phyloP scores from a whole-genome alignment of 495 filamentous ascomycete species.

The Neurospora sp. region DNA sequence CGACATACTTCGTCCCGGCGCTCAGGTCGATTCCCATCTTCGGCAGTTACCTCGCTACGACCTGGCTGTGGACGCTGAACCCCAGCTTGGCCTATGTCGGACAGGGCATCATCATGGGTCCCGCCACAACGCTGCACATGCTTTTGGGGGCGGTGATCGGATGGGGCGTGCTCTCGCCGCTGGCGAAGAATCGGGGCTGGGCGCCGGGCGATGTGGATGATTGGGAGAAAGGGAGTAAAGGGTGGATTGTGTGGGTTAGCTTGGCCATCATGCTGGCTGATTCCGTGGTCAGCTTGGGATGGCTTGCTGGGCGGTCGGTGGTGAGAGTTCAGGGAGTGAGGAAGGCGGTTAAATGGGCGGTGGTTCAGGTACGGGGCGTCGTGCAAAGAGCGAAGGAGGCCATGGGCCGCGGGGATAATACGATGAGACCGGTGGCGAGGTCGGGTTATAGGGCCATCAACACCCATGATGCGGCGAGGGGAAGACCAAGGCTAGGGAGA shows the following conservation, averaged over 20 bases:
- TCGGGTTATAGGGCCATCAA: slow-evolving; percentile 5
- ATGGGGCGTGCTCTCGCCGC: slow-evolving; percentile 83
- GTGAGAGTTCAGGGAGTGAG: not conserved
- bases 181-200: slow-evolving; percentile 81
- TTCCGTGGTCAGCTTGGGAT: slow-evolving; percentile 76
- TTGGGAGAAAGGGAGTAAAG: slow-evolving; percentile 87
- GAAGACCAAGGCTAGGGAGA: not conserved
- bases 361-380: not conserved
- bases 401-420: not conserved
- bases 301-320: slow-evolving; percentile 51
- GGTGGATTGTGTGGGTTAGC: slow-evolving; percentile 96
- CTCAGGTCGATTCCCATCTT: slow-evolving; percentile 79
- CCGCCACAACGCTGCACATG: slow-evolving; percentile 91
- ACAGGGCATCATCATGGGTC: slow-evolving; percentile 81
- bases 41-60: slow-evolving; percentile 57
- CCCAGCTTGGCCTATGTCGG: slow-evolving; percentile 91
- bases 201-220: slow-evolving; percentile 75
- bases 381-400: not conserved
- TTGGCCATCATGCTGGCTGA: slow-evolving; percentile 96
- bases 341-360: not conserved
- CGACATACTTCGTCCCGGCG: slow-evolving; percentile 84
- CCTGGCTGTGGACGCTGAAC: slow-evolving; percentile 95
- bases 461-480: not conserved
- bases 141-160: slow-evolving; percentile 81
- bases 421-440: not conserved